Conservation (phyloP, 75 land plant genomes). For the Picea sitchensis region DNA sequence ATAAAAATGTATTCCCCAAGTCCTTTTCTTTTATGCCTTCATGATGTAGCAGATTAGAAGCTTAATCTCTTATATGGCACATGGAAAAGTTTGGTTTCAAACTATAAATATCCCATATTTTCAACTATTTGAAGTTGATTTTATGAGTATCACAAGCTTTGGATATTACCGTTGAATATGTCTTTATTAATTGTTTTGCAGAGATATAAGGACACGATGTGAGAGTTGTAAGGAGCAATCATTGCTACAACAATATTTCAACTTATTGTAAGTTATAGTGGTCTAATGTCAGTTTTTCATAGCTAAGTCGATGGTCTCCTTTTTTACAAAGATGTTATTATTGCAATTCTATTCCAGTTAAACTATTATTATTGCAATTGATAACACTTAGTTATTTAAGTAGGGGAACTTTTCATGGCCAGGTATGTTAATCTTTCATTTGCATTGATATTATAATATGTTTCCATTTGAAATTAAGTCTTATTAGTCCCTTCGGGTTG, state of each 20-base stretch:
- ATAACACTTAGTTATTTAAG: background rate
- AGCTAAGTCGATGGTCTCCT: constrained; percentile 42
- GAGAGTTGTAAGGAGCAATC: constrained; percentile 91
- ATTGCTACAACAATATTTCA: constrained; percentile 81
- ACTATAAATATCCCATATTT: background rate
- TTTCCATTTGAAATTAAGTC: background rate
- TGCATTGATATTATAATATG: background rate
- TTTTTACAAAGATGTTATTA: background rate
- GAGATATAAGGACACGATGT: constrained; percentile 91
- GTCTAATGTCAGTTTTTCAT: constrained; percentile 78
- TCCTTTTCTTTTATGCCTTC: background rate
- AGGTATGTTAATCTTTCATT: background rate
- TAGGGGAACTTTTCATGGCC: background rate
- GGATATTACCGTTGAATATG: background rate
- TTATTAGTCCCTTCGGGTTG: background rate
- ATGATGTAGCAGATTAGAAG: background rate
- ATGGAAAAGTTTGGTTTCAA: background rate
- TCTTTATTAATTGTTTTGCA: constrained; percentile 21
- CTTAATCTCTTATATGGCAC: background rate
- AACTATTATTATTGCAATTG: background rate
- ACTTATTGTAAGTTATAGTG: constrained; percentile 76
- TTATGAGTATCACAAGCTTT: background rate
- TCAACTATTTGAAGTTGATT: background rate
- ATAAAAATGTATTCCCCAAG: constrained; percentile 25
- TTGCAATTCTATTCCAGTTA: background rate